These are phyloP conservation scores for Fusarium pseudocircinatum DNA, from an alignment of 2,329 filamentous ascomycete genomes.

Conservation along the genomic window DNA sequence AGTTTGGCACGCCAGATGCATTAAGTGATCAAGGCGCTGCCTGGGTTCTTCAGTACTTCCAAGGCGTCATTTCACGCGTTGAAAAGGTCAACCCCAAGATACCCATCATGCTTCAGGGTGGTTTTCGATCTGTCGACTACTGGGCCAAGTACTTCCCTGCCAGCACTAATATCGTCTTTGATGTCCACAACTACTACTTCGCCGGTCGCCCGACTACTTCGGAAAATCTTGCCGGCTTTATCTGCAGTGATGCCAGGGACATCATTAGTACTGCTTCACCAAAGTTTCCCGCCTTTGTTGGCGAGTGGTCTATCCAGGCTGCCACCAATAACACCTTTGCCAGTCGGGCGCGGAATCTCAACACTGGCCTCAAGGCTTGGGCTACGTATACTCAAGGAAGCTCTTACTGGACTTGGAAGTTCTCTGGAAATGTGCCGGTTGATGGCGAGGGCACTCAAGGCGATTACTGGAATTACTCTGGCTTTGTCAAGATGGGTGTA, in stretches of 20 bases:
- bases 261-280: neutral
- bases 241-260: neutral
- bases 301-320: neutral
- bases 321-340: neutral
- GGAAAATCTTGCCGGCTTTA: rapidly evolving
- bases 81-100: neutral
- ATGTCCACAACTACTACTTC: neutral
- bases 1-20: neutral
- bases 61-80: neutral
- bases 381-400: neutral
- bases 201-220: neutral
- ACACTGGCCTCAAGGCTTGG: neutral
- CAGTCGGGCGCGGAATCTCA: neutral
- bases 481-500: neutral
- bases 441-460: neutral
- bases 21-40: neutral
- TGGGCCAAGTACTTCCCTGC: neutral
- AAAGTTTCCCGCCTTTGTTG: neutral
- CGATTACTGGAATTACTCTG: neutral
- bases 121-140: neutral
- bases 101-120: neutral
- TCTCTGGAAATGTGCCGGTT: neutral
- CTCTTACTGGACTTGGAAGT: neutral
- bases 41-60: neutral
- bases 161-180: neutral